Evolutionary conservation across 176 grass and related monocot genomes (phyloP).

Genomic region (Triticum monococcum): DNA sequence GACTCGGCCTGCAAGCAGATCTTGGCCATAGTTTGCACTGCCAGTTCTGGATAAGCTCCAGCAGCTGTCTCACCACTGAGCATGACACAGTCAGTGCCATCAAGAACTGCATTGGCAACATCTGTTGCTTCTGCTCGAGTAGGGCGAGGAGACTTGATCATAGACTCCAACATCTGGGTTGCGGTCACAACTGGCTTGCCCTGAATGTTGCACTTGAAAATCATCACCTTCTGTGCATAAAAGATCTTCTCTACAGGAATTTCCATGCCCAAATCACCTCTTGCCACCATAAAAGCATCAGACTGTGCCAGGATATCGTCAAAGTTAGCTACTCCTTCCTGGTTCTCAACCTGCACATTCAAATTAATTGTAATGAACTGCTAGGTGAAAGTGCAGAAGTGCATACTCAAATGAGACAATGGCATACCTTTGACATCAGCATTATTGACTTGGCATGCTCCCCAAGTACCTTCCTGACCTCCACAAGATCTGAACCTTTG

Average conservation of each 20-base stretch:
- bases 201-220: slow-evolving; percentile 83
- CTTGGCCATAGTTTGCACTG: slow-evolving; percentile 76
- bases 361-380: slow-evolving; percentile 1
- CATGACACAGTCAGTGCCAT: slow-evolving; percentile 83
- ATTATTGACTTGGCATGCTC: slow-evolving; percentile 77
- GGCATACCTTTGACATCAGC: slow-evolving; percentile 72
- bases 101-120: slow-evolving; percentile 79
- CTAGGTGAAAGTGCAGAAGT: neutral
- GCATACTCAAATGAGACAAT: neutral
- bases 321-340: slow-evolving; percentile 83
- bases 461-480: slow-evolving; percentile 65
- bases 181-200: slow-evolving; percentile 86
- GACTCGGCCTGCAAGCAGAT: slow-evolving; percentile 78
- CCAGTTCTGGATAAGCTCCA: slow-evolving; percentile 81
- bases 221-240: slow-evolving; percentile 86
- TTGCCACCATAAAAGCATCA: slow-evolving; percentile 87
- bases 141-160: slow-evolving; percentile 86
- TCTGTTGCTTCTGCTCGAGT: slow-evolving; percentile 82
- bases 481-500: slow-evolving; percentile 73
- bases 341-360: slow-evolving; percentile 74
- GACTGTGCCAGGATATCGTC: slow-evolving; percentile 78
- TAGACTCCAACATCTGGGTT: slow-evolving; percentile 89
- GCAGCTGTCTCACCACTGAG: slow-evolving; percentile 85
- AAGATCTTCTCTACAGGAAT: slow-evolving; percentile 92
- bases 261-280: slow-evolving; percentile 90